Evolutionary conservation across 2,329 filamentous ascomycete genomes (phyloP).

Genomic region (Fusarium phyllophilum): DNA sequence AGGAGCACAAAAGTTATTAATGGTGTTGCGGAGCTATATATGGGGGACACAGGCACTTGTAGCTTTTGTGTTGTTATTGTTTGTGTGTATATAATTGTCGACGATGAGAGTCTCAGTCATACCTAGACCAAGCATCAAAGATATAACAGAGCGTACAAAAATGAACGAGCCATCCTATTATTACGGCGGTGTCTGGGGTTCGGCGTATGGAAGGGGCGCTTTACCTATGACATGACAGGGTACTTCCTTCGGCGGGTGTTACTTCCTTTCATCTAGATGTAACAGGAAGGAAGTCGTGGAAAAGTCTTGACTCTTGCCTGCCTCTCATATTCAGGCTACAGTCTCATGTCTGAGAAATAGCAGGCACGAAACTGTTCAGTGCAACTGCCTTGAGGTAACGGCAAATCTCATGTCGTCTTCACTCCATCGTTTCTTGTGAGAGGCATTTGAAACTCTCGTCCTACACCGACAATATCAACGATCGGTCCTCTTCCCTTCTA

Average conservation of each 20-base stretch:
- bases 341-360: background rate
- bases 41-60: background rate
- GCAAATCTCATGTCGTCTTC: background rate
- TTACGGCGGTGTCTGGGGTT: background rate
- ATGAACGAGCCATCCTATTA: background rate
- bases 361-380: background rate
- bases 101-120: background rate
- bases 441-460: constrained; percentile 25
- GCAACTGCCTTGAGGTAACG: constrained; percentile 16
- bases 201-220: background rate
- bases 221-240: background rate
- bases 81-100: constrained; percentile 9
- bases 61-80: constrained; percentile 3
- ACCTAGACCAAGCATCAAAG: background rate
- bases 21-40: constrained; percentile 25
- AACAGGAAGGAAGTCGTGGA: background rate
- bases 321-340: constrained; percentile 1
- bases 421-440: background rate
- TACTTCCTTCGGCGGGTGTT: background rate
- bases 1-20: constrained; percentile 26
- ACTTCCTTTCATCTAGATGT: background rate
- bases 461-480: constrained; percentile 1
- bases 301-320: background rate
- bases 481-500: constrained; percentile 4
- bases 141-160: constrained; percentile 9